Evolutionary conservation across 2,329 filamentous ascomycete species (phyloP).

Genomic region (Seiridium cupressi): DNA sequence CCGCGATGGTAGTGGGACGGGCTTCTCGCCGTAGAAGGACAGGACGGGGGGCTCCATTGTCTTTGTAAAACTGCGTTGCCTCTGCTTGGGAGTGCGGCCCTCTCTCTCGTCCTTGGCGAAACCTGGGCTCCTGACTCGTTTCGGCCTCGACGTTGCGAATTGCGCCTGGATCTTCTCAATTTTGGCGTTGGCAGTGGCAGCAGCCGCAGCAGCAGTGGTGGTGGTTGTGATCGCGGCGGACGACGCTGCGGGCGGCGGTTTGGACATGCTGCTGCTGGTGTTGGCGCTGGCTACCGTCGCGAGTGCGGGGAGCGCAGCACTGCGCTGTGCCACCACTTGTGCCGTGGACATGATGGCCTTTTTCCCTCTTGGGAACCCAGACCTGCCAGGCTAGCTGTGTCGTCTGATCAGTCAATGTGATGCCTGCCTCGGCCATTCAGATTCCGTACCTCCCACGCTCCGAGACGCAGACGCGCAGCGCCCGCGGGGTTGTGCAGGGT

Average conservation of each 20-base stretch:
- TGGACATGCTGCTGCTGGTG: constrained; percentile 4
- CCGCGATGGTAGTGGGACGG: constrained; percentile 56
- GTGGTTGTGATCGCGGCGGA: constrained; percentile 16
- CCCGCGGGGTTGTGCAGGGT: constrained; percentile 29
- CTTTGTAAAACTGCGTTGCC: constrained; percentile 27
- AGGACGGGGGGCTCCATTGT: constrained; percentile 50
- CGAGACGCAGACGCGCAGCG: constrained; percentile 12
- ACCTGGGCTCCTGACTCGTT: constrained; percentile 24
- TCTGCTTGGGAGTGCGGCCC: constrained; percentile 26
- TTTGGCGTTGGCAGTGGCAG: constrained; percentile 9
- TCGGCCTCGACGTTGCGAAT: constrained; percentile 17
- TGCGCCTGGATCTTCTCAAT: constrained; percentile 8
- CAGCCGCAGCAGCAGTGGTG: constrained; percentile 9
- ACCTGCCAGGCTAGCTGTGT: constrained; percentile 10
- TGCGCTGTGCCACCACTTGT: constrained; percentile 29
- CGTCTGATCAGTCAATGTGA: constrained; percentile 25
- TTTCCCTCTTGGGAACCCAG: constrained; percentile 19
- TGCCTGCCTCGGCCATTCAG: constrained; percentile 29
- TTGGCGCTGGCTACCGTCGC: constrained; percentile 11
- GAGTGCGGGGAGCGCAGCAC: constrained; percentile 24
- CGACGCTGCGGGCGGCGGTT: constrained; percentile 4
- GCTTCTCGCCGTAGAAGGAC: constrained; percentile 56
- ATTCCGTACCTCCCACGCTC: constrained; percentile 25
- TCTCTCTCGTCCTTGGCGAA: constrained; percentile 22
- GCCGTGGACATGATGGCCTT: constrained; percentile 29